phyloP scores from a whole-genome alignment of 257 asterid species.

The Osmanthus fragrans region DNA sequence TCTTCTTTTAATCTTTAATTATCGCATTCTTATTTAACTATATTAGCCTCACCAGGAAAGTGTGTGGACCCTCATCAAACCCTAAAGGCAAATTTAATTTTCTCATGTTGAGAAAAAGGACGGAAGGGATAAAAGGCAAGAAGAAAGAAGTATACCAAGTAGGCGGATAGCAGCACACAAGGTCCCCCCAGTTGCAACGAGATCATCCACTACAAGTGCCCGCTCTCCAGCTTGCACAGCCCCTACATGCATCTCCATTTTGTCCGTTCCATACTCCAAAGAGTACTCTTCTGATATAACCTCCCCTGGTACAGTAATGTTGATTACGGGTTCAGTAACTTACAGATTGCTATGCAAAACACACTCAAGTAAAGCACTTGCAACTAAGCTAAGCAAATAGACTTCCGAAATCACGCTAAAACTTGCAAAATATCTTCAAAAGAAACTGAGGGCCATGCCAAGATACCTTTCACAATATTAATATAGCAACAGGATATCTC shows the following conservation, averaged over 20 bases:
- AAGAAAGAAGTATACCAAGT: slow-evolving; percentile 53
- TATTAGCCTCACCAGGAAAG: neutral
- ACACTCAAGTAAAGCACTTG: slow-evolving; percentile 2
- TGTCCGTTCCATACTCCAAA: slow-evolving; percentile 92
- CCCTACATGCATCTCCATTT: slow-evolving; percentile 95
- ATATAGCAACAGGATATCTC: neutral
- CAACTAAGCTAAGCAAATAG: neutral
- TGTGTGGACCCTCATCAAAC: neutral
- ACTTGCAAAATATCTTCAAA: neutral
- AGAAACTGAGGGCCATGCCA: neutral
- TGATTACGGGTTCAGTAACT: neutral
- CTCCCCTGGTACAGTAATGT: slow-evolving; percentile 52
- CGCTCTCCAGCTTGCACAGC: slow-evolving; percentile 91
- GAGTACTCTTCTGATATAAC: slow-evolving; percentile 96
- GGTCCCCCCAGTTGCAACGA: slow-evolving; percentile 97
- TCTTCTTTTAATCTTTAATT: neutral
- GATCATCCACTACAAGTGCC: slow-evolving; percentile 83
- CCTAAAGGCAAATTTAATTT: neutral
- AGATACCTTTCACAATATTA: neutral
- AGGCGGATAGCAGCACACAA: slow-evolving; percentile 81
- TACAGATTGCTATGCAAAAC: slow-evolving; percentile 5
- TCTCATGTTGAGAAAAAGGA: slow-evolving; percentile 6
- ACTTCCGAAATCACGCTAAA: neutral
- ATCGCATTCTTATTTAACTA: neutral
- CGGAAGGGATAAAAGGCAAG: neutral